Conservation (phyloP, 352 stramenopile species). For the Globisporangium abappressorium region DNA sequence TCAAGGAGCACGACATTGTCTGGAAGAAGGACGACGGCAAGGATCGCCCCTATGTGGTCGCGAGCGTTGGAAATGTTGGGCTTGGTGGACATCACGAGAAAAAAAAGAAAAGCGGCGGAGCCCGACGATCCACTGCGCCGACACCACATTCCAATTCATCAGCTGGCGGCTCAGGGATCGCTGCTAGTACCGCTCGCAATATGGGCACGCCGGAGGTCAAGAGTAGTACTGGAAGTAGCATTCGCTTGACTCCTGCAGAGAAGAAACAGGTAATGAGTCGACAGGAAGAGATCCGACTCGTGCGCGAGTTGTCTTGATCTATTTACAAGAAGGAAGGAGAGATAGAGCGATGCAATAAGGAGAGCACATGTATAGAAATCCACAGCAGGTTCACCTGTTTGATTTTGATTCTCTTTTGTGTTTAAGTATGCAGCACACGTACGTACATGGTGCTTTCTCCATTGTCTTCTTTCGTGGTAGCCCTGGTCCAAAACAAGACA, state of each 20-base stretch:
- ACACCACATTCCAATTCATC: neutral
- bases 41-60: constrained; percentile 39
- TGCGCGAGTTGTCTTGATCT: constrained; percentile 46
- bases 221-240: constrained; percentile 18
- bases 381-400: neutral
- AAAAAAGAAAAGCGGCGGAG: constrained; percentile 18
- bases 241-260: constrained; percentile 27
- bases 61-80: constrained; percentile 56
- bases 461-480: neutral
- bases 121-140: constrained; percentile 23
- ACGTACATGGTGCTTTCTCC: neutral
- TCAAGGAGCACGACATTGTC: constrained; percentile 39
- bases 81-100: constrained; percentile 24
- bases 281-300: constrained; percentile 55
- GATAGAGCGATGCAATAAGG: constrained; percentile 5
- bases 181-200: neutral
- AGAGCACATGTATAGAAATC: neutral
- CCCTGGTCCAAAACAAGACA: neutral
- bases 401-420: neutral
- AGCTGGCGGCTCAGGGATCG: neutral
- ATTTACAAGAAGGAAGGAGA: neutral
- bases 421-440: neutral
- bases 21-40: constrained; percentile 24
- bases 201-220: constrained; percentile 9
- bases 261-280: constrained; percentile 40